These are phyloP conservation scores for Vishniacozyma victoriae DNA, from an alignment of 768 basidiomycete species.

Conservation along the genomic window DNA sequence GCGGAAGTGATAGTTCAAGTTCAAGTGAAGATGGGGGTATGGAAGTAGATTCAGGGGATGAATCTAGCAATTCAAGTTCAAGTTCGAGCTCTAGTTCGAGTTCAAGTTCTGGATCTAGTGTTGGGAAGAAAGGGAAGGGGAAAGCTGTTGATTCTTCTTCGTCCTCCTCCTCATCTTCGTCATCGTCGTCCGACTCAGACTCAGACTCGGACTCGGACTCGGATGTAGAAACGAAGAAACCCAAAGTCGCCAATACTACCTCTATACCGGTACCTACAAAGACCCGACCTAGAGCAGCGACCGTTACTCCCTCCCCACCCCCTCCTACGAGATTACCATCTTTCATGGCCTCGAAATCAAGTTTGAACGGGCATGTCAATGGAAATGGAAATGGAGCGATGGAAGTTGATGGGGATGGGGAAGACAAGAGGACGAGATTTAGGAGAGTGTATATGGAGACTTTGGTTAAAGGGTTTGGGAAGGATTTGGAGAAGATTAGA, in stretches of 20 bases:
- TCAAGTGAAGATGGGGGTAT: conserved; percentile 7
- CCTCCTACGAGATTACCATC: conserved; percentile 25
- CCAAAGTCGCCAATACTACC: not conserved
- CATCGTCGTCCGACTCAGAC: conserved; percentile 18
- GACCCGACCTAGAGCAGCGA: conserved; percentile 12
- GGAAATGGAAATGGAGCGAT: conserved; percentile 2
- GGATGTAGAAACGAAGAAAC: conserved; percentile 1
- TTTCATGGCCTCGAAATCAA: conserved; percentile 21
- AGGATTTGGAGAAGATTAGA: conserved; percentile 37
- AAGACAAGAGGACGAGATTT: conserved; percentile 27
- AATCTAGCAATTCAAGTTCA: no score
- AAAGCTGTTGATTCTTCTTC: conserved; percentile 13
- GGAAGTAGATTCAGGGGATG: no score
- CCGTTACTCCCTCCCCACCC: conserved; percentile 31
- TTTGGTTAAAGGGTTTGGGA: conserved; percentile 35
- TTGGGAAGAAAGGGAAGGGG: conserved; percentile 5
- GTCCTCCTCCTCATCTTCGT: conserved; percentile 18
- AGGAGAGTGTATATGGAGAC: conserved; percentile 41
- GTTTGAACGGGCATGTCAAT: conserved; percentile 4
- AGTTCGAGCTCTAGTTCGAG: not conserved
- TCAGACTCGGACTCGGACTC: conserved; percentile 29
- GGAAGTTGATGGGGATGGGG: conserved; percentile 9
- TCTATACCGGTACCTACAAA: conserved; percentile 5
- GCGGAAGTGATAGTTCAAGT: conserved; percentile 8
- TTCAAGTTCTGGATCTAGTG: conserved; percentile 1